These are phyloP conservation scores for Monosporozyma aquatica DNA, from an alignment of 805 yeast species.

Conservation along the genomic window DNA sequence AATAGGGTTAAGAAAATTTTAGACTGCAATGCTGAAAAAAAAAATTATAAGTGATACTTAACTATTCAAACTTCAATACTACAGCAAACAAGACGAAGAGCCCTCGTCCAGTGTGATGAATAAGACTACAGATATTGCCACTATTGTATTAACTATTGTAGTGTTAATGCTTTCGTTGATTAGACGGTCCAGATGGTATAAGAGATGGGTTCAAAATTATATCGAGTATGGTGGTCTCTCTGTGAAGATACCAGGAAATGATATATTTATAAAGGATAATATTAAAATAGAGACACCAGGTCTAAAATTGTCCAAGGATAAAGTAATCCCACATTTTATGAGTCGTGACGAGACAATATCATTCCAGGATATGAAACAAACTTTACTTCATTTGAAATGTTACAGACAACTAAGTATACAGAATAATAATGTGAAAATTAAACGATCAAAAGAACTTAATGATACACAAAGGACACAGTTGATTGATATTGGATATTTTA, in stretches of 20 bases:
- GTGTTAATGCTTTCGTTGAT: slow-evolving; percentile 16
- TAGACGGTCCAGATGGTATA: slow-evolving; percentile 7
- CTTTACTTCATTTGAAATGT: not conserved
- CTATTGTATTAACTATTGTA: not conserved
- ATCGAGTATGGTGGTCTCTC: no score
- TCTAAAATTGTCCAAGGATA: slow-evolving; percentile 9
- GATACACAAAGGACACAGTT: slow-evolving; percentile 1
- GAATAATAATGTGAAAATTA: not conserved
- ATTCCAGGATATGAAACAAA: not conserved
- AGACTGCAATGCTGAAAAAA: no score
- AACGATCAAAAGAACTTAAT: not conserved
- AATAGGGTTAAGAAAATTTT: no score
- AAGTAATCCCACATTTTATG: slow-evolving; percentile 1
- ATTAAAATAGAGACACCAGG: slow-evolving; percentile 7
- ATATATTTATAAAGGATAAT: not conserved
- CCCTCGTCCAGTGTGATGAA: not conserved
- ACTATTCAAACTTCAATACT: no score
- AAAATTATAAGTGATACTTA: no score
- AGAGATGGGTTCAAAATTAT: not conserved
- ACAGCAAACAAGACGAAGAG: not conserved
- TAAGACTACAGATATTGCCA: not conserved
- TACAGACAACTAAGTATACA: not conserved
- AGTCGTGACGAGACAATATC: not conserved
- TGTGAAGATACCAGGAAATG: no score
- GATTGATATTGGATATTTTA: slow-evolving; percentile 4